These are phyloP conservation scores for Rhodotorula diobovata DNA, from an alignment of 768 basidiomycete species.

Conservation along the genomic window DNA sequence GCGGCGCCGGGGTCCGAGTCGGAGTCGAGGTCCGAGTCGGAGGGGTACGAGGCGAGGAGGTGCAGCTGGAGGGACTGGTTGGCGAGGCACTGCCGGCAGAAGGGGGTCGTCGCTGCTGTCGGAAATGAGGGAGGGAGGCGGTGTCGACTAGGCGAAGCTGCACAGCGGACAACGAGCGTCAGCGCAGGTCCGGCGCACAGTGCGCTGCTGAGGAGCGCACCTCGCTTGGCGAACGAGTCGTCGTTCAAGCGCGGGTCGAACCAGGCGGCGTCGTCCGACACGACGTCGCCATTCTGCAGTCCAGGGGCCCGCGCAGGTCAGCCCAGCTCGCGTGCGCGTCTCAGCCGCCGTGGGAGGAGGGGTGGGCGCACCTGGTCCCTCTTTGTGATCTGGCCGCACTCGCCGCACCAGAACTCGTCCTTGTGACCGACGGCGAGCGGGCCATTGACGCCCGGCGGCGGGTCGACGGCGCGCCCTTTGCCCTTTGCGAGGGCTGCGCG, in stretches of 20 bases:
- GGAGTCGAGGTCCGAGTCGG: conserved; percentile 11
- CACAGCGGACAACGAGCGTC: background rate
- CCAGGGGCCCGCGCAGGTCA: background rate
- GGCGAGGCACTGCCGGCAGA: conserved; percentile 85
- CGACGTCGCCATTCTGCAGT: conserved; percentile 64
- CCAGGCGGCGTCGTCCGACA: conserved; percentile 84
- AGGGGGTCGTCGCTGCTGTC: conserved; percentile 45
- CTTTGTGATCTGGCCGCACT: conserved; percentile 57
- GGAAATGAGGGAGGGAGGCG: conserved; percentile 9
- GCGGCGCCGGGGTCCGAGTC: background rate
- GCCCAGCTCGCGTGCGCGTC: rapidly evolving
- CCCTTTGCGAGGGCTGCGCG: background rate
- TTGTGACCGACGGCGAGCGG: conserved; percentile 1
- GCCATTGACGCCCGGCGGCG: background rate
- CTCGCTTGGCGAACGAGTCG: conserved; percentile 66
- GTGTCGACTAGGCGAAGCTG: conserved; percentile 7
- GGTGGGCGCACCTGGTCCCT: conserved; percentile 51
- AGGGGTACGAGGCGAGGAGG: conserved; percentile 72
- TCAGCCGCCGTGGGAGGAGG: rapidly evolving
- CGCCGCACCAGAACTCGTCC: conserved; percentile 34
- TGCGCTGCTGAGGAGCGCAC: conserved; percentile 46
- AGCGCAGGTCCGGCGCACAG: background rate
- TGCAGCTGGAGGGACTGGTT: conserved; percentile 85
- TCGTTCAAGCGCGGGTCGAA: conserved; percentile 69
- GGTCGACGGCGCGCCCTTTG: conserved; percentile 9